Conservation (phyloP, 129 eudicot genomes). For the Artemisia tridentata region DNA sequence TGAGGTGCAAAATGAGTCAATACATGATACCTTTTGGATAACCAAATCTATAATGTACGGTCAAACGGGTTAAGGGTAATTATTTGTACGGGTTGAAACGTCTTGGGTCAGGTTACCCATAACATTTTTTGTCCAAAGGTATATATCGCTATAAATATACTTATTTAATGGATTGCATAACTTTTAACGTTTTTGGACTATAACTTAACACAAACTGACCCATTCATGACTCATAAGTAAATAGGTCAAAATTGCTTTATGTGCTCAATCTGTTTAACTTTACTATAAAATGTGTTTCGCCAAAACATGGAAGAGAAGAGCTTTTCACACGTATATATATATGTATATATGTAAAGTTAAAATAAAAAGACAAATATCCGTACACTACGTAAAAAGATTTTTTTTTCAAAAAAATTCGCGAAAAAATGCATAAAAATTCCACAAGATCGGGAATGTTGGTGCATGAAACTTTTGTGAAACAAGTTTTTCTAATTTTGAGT, state of each 20-base stretch:
- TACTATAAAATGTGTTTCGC: background rate
- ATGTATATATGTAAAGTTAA: too few species aligned
- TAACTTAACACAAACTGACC: background rate
- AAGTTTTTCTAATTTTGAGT: too few species aligned
- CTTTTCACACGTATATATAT: too few species aligned
- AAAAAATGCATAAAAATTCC: too few species aligned
- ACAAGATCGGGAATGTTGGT: too few species aligned
- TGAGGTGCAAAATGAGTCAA: background rate
- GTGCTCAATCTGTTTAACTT: constrained; percentile 51
- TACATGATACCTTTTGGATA: background rate
- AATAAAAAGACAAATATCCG: too few species aligned
- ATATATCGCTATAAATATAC: background rate
- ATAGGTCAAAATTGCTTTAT: constrained; percentile 42
- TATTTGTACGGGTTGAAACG: background rate
- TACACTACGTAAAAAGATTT: too few species aligned
- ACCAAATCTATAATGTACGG: background rate
- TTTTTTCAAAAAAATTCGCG: too few species aligned
- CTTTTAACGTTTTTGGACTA: background rate
- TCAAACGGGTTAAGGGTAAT: background rate
- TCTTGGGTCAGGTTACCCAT: too few species aligned
- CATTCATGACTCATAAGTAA: background rate
- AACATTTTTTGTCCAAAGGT: background rate
- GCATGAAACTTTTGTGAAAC: too few species aligned
- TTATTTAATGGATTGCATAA: background rate
- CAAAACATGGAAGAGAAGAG: constrained; percentile 1